Evolutionary conservation across 2,329 filamentous ascomycete species (phyloP), one percentile per base, ranked within the genome.

Genomic region (Phaeoacremonium minimum): DNA sequence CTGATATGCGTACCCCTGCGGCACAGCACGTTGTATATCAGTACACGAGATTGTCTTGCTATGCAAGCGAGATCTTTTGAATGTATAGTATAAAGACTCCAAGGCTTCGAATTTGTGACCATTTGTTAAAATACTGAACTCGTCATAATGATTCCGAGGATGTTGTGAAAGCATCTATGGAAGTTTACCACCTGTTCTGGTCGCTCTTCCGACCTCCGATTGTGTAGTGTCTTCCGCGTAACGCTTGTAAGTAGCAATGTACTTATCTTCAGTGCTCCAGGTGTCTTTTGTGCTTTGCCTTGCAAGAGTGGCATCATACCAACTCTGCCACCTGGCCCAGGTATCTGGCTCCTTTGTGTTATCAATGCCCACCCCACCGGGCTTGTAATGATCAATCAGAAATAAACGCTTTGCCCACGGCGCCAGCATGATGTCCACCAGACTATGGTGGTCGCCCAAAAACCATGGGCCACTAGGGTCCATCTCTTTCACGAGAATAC

Each of bases 361-460:
- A 2, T 32, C 35, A 16, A 77, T 61, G 0, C 67, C 69, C 3
- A 68, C 45, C 0, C 75, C 75, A 0, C 73, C 73, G 0, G 61
- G 51, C 52, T 90, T 90, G 53, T 83, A 90, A 44, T 87, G 72
- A 47, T 90, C 83, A 46, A 90, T 81, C 6, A 87, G 63, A 66
- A 84, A 90, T 15, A 88, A 53, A 12, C 85, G 68, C 48, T 80
- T 73, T 0, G 80, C 79, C 84, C 84, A 90, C 1, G 85, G 85
- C 26, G 80, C 85, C 4, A 89, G 61, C 43, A 78, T 73, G 16
- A 88, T 66, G 55, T 91, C 86, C 12, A 87, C 75, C 15, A 89
- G 59, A 36, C 72, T 72, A n/a, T 87, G 73, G 28, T 71, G 61
- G 1, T 64, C 55, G 2, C 85, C 85, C 1, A 81, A 53, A 51